Base-by-base conservation (phyloP, 129 eudicot genomes). In the Oenanthe sinensis region DNA sequence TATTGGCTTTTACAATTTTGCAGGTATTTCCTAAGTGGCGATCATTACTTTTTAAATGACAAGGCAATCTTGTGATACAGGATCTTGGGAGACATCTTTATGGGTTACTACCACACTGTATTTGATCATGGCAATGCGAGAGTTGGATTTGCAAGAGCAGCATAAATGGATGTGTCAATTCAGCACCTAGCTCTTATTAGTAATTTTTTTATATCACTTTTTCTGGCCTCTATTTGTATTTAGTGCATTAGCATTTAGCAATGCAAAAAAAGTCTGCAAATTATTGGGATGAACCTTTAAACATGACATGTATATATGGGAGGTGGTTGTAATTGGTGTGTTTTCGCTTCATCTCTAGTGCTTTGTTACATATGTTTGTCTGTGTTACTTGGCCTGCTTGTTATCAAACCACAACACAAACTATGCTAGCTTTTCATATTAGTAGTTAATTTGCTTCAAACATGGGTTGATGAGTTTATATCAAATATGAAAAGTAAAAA, bases 71-170 rank as follows among this genome's bases (percentile, higher is more conserved):
- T 17, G 73, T 76, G 44, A 24, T 86, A 81, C 85, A 93, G 97
- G 98, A 87, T 93, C 47, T 75, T 93, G 86, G 98, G 98, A 62
- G 98, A 93, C 47, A 82, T 93, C 71, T 93, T 93, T 77, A 93
- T 93, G 97, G 97, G 98, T 49, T 82, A 86, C 48, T 93, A 93
- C 82, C 98, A 91, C 72, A 93, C 98, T 0, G 86, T 89, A 44
- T 93, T 93, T 58, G 98, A 93, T 75, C 83, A 67, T 55, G 97
- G 97, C 37, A 91, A 91, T 15, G 43, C 80, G 49, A 82, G 89
- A 77, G 86, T 93, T 74, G 98, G 98, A 75, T 93, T 93, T 60
- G 94, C 96, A 0, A 85, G 89, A 75, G 93, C 98, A 28, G 90
- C 92, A 4, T 89, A 83, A 81, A 65, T 24, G 33, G 50, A 30